A percentile compares a stretch with the other conserved stretches of the same genome.
These are phyloP conservation scores for Draba incana DNA, from an alignment of 345 rosid species.

Conservation along the genomic window DNA sequence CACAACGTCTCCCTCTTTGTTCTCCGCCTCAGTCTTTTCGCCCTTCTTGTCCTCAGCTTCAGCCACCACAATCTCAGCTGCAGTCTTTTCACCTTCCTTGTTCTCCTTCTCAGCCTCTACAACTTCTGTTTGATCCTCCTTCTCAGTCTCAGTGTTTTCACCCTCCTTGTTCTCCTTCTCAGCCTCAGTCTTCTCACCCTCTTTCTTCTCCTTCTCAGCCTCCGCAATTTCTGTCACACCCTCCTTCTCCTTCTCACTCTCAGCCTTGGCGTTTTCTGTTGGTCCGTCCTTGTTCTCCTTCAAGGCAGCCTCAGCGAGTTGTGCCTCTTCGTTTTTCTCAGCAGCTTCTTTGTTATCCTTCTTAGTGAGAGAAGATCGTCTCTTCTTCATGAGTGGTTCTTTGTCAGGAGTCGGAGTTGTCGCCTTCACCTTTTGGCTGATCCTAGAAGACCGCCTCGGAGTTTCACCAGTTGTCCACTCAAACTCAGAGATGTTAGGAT, in stretches of 20 bases:
- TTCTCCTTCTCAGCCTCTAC: conserved; percentile 20
- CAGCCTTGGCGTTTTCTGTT: conserved; percentile 5
- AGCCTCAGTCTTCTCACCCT: conserved; percentile 20
- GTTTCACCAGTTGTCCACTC: conserved; percentile 95
- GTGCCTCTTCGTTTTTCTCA: conserved; percentile 15
- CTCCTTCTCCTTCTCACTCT: background rate
- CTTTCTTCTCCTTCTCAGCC: conserved; percentile 19
- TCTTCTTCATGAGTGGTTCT: conserved; percentile 66
- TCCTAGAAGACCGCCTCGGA: conserved; percentile 86
- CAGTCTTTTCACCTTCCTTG: conserved; percentile 17
- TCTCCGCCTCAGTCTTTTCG: conserved; percentile 15
- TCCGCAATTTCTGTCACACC: background rate
- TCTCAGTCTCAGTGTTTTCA: background rate
- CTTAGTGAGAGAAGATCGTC: conserved; percentile 50
- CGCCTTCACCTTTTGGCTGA: conserved; percentile 75
- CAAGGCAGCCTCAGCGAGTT: background rate
- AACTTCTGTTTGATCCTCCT: background rate
- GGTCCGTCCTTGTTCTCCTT: conserved; percentile 27
- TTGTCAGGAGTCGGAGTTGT: conserved; percentile 63
- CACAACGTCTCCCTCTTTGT: conserved; percentile 28
- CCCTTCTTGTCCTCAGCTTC: background rate
- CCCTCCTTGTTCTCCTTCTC: background rate
- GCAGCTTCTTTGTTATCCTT: conserved; percentile 38
- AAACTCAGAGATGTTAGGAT: conserved; percentile 65
- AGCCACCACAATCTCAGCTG: conserved; percentile 8